Conservation (phyloP, 2,329 filamentous ascomycete genomes). For the Huntiella bhutanensis region DNA sequence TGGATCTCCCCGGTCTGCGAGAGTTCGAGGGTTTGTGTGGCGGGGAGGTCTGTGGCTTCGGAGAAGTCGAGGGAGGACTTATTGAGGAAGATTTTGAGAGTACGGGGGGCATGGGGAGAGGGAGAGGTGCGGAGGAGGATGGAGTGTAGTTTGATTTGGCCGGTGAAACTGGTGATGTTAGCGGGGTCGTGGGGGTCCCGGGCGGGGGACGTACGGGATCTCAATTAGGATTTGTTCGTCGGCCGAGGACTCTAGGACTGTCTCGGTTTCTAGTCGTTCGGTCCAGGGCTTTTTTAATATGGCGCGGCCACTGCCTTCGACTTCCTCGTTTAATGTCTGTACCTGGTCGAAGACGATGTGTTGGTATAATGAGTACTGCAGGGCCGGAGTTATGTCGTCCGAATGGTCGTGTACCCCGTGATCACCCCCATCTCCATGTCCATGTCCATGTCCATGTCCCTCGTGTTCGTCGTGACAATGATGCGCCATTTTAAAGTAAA, state of each 20-base stretch:
- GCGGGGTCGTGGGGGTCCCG: neutral
- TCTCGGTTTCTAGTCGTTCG: constrained; percentile 50
- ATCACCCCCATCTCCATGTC: no score
- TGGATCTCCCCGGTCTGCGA: constrained; percentile 65
- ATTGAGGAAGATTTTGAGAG: constrained; percentile 77
- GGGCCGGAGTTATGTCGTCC: constrained; percentile 78
- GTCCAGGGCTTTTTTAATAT: constrained; percentile 85
- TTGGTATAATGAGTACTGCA: constrained; percentile 79
- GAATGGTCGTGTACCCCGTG: constrained; percentile 59
- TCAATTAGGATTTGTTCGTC: constrained; percentile 91
- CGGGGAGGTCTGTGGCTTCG: constrained; percentile 46
- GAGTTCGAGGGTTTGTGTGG: constrained; percentile 61
- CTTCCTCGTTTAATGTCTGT: constrained; percentile 65
- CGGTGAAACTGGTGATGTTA: constrained; percentile 53
- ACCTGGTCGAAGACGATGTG: constrained; percentile 82
- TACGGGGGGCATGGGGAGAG: constrained; percentile 53
- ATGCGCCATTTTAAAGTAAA: constrained; percentile 21
- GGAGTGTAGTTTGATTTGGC: constrained; percentile 80
- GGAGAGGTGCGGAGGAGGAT: constrained; percentile 68
- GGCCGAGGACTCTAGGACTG: constrained; percentile 66
- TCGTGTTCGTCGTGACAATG: constrained; percentile 34
- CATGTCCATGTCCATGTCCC: constrained; percentile 27
- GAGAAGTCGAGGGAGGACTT: constrained; percentile 71
- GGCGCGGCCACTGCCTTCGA: constrained; percentile 45
- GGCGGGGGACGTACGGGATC: constrained; percentile 47